These are phyloP conservation scores for Komagataella mondaviorum DNA, from an alignment of 805 yeast species.

Conservation along the genomic window DNA sequence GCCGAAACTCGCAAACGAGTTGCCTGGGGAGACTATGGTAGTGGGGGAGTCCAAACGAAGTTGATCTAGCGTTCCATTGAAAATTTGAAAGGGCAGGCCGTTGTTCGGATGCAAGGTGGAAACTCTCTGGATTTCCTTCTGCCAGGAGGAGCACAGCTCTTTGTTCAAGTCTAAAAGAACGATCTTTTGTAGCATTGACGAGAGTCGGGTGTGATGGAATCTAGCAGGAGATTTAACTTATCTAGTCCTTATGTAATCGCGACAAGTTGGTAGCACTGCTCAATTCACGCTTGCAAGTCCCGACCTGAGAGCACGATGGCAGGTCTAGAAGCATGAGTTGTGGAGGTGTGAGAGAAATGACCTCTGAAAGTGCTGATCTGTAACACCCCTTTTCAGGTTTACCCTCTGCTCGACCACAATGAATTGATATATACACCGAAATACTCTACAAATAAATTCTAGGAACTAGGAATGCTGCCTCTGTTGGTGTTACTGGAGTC, in stretches of 20 bases:
- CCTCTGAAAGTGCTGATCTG: too few relatives aligned
- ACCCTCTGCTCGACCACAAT: background rate
- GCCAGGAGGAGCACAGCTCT: background rate
- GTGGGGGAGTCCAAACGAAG: background rate
- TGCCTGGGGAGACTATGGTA: constrained; percentile 34
- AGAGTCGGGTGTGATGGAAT: background rate
- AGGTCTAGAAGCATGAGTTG: background rate
- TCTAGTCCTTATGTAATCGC: background rate
- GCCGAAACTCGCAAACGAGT: constrained; percentile 33
- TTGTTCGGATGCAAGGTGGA: background rate
- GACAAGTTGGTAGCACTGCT: background rate
- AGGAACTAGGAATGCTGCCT: constrained; percentile 54
- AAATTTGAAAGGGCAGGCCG: background rate
- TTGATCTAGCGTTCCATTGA: background rate
- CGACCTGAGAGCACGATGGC: too few relatives aligned
- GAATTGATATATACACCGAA: background rate
- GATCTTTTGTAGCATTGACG: background rate
- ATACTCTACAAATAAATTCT: constrained; percentile 29
- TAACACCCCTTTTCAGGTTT: background rate
- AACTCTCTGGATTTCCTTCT: background rate
- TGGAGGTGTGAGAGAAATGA: too few relatives aligned
- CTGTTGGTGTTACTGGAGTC: constrained; percentile 46
- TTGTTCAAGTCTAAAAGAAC: background rate
- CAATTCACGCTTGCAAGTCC: too few relatives aligned
- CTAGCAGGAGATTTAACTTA: background rate